phyloP scores from a whole-genome alignment of 192 early-diverging fungal genomes.

The Linderina pennispora region DNA sequence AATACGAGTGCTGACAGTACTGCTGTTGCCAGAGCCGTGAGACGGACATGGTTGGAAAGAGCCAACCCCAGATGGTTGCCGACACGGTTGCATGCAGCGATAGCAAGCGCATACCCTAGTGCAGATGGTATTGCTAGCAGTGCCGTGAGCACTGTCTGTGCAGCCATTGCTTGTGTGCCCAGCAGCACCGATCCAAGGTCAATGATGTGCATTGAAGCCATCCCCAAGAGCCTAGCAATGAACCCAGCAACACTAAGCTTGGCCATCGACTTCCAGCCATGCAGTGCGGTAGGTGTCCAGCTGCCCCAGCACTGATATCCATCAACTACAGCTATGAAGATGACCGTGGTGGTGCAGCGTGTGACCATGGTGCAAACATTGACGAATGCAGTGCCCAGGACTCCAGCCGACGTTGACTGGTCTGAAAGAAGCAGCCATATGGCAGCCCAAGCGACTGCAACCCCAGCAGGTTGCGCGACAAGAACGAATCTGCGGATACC shows the following conservation, averaged over 20 bases:
- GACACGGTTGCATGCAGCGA: conserved; percentile 76
- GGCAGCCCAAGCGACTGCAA: conserved; percentile 63
- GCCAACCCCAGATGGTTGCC: conserved; percentile 67
- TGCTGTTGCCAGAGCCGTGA: conserved; percentile 34
- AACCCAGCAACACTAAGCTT: conserved; percentile 74
- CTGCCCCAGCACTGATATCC: conserved; percentile 64
- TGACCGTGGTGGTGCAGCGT: conserved; percentile 39
- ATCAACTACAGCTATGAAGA: neutral
- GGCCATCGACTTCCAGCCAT: conserved; percentile 52
- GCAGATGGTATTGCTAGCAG: conserved; percentile 60
- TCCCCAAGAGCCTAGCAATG: conserved; percentile 73
- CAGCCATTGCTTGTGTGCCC: conserved; percentile 68
- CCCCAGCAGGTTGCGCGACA: conserved; percentile 56
- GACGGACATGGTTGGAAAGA: conserved; percentile 46
- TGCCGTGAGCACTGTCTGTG: conserved; percentile 73
- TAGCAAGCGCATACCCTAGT: conserved; percentile 61
- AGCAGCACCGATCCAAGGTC: conserved; percentile 72
- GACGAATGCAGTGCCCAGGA: conserved; percentile 65
- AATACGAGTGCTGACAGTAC: conserved; percentile 49
- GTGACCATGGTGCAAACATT: conserved; percentile 48
- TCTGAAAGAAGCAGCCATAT: conserved; percentile 72
- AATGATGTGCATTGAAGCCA: conserved; percentile 69
- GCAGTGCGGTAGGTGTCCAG: conserved; percentile 66
- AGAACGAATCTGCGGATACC: conserved; percentile 81
- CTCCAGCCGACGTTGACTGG: conserved; percentile 48